These are phyloP conservation scores for Aurifilum marmelostoma DNA, from an alignment of 2,329 filamentous ascomycete species.

Conservation along the genomic window DNA sequence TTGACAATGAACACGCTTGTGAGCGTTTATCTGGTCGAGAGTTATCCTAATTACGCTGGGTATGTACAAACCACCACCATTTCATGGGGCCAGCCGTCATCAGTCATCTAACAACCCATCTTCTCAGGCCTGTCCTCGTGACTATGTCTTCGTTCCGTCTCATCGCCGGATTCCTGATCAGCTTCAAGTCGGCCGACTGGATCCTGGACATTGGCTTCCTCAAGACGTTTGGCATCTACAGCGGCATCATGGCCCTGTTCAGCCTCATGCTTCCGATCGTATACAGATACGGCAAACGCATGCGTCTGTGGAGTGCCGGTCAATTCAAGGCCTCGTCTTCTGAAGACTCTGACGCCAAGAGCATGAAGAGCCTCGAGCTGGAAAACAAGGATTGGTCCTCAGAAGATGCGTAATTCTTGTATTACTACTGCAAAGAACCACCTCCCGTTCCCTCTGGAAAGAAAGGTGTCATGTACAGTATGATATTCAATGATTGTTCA, in stretches of 20 bases:
- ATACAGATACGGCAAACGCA: constrained; percentile 28
- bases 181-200: constrained; percentile 32
- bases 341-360: constrained; percentile 22
- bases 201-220: constrained; percentile 30
- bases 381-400: constrained; percentile 6
- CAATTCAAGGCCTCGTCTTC: constrained; percentile 9
- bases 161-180: constrained; percentile 32
- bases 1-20: constrained; percentile 26
- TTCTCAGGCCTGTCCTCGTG: constrained; percentile 32
- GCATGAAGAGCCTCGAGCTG: constrained; percentile 24
- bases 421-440: too few relatives aligned
- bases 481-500: not conserved
- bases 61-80: constrained; percentile 8
- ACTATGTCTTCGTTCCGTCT: constrained; percentile 33
- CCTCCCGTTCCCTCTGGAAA: too few relatives aligned
- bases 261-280: constrained; percentile 30
- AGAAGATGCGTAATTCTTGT: not conserved
- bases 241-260: constrained; percentile 27
- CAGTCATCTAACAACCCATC: constrained; percentile 8
- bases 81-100: too few relatives aligned
- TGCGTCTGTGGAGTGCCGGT: constrained; percentile 26
- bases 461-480: too few relatives aligned
- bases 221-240: constrained; percentile 31
- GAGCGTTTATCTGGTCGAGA: constrained; percentile 31
- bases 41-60: constrained; percentile 32